Base-by-base conservation (phyloP, 2,329 filamentous ascomycete species). In the Ceratocystiopsis minuta region DNA sequence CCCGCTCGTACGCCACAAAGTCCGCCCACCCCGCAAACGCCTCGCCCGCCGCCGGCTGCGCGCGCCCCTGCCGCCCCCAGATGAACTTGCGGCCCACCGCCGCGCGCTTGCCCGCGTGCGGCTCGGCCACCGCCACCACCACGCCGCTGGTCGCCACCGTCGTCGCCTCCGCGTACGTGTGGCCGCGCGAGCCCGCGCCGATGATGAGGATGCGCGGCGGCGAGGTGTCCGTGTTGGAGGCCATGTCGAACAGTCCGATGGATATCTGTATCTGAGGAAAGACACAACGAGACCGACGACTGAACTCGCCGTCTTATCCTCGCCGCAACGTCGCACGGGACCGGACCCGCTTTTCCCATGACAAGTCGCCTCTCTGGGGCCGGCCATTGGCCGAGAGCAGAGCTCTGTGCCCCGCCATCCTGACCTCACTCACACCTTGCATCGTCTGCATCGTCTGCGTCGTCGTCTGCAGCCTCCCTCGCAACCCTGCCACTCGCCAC, bases 121-220 rank as follows among this genome's bases (percentile, higher is more conserved):
- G 85, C 51, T 96, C 90, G 17, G 81, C 85, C 15, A 98, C 74
- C 20, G 82, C 82, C 17, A 70, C 72, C 45, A 96, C 72, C 31
- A 78, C 55, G 6, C 79, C 83, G 48, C 75, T 70, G 45, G 72
- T 78, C 16, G 72, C 73, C 15, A 67, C 64, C n/a, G 63, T 58
- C 10, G 85, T 75, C 41, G 78, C 78, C 45, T 67, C 65, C 31
- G 79, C 81, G 55, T 92, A 93, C 28, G 75, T 71, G 40, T 71
- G 68, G 14, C 86, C 86, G 33, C 86, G 76, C 38, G 80, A 83
- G 32, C 86, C 85, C 9, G 83, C 85, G 16, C 86, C 86, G 50
- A 93, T 78, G 52, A 93, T 71, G 43, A 92, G 67, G 52, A 92
- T 74, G 40, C 78, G 74, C 3, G 77, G 72, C 18, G 73, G 68